Percentiles rank a stretch among this genome's conserved stretches.
Evolutionary conservation across 345 rosid species (phyloP).

Genomic region (Chamaenerion angustifolium): DNA sequence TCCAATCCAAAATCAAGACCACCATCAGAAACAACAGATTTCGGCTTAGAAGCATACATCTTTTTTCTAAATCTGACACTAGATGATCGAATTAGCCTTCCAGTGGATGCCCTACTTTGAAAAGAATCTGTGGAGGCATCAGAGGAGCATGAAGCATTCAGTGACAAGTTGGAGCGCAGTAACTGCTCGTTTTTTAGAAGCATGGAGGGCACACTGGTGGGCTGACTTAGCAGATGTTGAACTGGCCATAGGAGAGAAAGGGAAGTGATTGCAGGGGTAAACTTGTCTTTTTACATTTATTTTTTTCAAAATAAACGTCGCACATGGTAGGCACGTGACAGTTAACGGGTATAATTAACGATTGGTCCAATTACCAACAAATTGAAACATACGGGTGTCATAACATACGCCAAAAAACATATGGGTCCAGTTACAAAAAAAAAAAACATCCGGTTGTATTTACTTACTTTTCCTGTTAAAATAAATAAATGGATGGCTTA

Average conservation of each 20-base stretch:
- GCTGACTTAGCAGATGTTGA: constrained; percentile 36
- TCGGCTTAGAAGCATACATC: constrained; percentile 39
- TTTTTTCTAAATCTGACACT: constrained; percentile 48
- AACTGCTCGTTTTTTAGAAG: constrained; percentile 61
- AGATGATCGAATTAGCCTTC: constrained; percentile 41
- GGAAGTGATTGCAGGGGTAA: too few species aligned
- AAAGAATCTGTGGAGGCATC: constrained; percentile 87
- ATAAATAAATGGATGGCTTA: too few species aligned
- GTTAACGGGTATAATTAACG: too few species aligned
- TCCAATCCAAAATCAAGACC: constrained; percentile 27
- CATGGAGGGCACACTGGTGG: constrained; percentile 35
- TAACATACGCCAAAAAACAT: too few species aligned
- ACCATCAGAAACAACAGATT: constrained; percentile 63
- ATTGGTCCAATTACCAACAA: too few species aligned
- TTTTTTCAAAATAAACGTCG: too few species aligned
- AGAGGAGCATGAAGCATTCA: constrained; percentile 81
- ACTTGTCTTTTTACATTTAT: too few species aligned
- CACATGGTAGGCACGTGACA: too few species aligned
- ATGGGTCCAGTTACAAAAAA: too few species aligned
- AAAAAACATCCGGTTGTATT: too few species aligned
- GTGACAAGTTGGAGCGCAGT: constrained; percentile 47
- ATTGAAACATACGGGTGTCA: too few species aligned
- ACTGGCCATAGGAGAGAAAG: constrained; percentile 18
- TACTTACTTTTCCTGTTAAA: too few species aligned
- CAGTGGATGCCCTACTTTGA: constrained; percentile 74